These are phyloP conservation scores for Penicillium chermesinum DNA, from an alignment of 495 filamentous ascomycete species.

Conservation along the genomic window DNA sequence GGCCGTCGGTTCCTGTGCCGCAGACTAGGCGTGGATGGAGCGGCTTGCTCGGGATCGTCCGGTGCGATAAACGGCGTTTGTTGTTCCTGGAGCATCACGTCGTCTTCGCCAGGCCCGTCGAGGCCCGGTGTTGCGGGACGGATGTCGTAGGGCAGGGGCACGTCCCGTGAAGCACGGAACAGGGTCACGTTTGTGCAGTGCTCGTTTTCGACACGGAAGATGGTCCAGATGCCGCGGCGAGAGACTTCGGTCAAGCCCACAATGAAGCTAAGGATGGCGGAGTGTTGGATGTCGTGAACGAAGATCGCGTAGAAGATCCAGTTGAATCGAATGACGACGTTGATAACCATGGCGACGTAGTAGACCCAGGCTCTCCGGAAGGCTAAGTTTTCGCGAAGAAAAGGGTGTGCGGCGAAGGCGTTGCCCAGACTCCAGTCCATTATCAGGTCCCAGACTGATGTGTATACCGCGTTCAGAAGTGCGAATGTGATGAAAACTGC, in stretches of 20 bases:
- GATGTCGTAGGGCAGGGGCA: slow-evolving; percentile 75
- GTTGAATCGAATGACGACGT: slow-evolving; percentile 86
- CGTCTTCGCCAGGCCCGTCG: slow-evolving; percentile 19
- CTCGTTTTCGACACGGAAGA: slow-evolving; percentile 96
- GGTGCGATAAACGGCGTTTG: slow-evolving; percentile 21
- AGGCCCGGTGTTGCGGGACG: slow-evolving; percentile 22
- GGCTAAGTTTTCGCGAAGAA: slow-evolving; percentile 75
- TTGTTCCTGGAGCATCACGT: slow-evolving; percentile 30
- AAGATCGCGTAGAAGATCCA: slow-evolving; percentile 96
- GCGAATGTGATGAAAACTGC: slow-evolving; percentile 76
- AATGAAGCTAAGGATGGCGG: slow-evolving; percentile 68
- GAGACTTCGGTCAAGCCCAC: slow-evolving; percentile 71
- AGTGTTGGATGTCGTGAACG: slow-evolving; percentile 71
- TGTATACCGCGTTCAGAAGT: slow-evolving; percentile 74
- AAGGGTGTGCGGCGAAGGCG: slow-evolving; percentile 58
- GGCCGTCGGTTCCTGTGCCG: slow-evolving; percentile 24
- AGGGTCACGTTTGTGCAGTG: slow-evolving; percentile 83
- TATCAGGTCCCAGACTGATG: slow-evolving; percentile 88
- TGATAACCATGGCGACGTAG: slow-evolving; percentile 75
- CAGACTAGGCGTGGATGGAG: slow-evolving; percentile 21
- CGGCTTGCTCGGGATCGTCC: slow-evolving; percentile 29
- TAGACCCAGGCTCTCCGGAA: slow-evolving; percentile 75
- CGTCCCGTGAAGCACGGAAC: slow-evolving; percentile 76
- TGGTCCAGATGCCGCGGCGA: slow-evolving; percentile 79
- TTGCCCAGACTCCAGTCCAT: slow-evolving; percentile 94